Evolutionary conservation across 306 rosid genomes (phyloP), one percentile per base, ranked within the genome.

Genomic region (Senna tora): DNA sequence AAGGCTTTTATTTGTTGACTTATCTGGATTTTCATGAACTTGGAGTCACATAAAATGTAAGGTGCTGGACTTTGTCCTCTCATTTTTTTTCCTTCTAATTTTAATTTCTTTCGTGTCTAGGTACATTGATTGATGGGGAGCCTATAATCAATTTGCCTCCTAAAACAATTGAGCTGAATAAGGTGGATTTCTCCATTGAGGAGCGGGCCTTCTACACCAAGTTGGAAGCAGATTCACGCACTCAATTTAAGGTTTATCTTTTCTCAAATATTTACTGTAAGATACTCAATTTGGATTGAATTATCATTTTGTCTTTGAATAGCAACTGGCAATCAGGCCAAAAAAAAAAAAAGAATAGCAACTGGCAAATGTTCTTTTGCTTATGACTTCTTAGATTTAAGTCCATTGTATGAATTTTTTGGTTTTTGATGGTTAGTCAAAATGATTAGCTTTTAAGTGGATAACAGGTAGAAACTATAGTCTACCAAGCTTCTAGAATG

Each of bases 131-230:
- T 43, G 91, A 89, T 84, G 99, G 99, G 73, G 77, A 85, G 82
- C 99, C 99, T 30, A 91, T 94, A 74, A 84, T 94, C 72, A 79
- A 78, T 49, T 85, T 94, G 84, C 99, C 99, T 16, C 93, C 95
- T 36, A 94, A 94, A 80, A 87, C 85, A 63, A 79, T 89, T 61
- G 36, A 64, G 65, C 77, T 94, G 85, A 71, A 66, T 65, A 91
- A 87, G 84, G 97, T 89, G 79, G 87, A 85, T 70, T 94, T 94
- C 86, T 84, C 99, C 21, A 12, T 50, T 49, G 97, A 87, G 83
- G 99, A 94, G 84, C 92, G 99, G 50, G 93, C 89, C 65, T 94
- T 94, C 87, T 94, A 94, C 87, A 84, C 79, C 56, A 90, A 87
- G 75, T 86, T 94, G 82, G 99, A 94, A 88, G 85, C 96, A 2